Base-by-base conservation (phyloP, 768 basidiomycete species). In the Mrakia blollopis region DNA sequence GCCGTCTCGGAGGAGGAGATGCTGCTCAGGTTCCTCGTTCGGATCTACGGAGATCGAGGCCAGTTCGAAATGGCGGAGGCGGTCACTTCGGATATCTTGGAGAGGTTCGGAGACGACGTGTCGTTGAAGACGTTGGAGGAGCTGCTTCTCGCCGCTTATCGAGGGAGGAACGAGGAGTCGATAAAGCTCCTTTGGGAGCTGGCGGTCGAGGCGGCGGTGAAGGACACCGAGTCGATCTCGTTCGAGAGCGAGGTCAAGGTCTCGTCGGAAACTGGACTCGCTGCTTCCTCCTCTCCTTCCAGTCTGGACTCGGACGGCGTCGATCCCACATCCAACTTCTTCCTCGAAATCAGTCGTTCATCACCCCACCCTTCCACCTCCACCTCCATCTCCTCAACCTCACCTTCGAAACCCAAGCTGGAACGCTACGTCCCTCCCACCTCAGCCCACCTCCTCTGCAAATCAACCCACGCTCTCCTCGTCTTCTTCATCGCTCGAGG, bases 401-500 rank as follows among this genome's bases (percentile, higher is more conserved):
- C 47, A 5, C 18, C 47, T 41, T 41, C 25, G 18, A 14, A 44
- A 60, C 21, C 72, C n/a, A 72, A 25, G 0, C 13, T 57, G 41
- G 60, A 44, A 44, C 41, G 35, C 0, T 35, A 25, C 60, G 28
- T 47, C 14, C 69, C 69, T 71, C 50, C 44, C 69, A 28, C 25
- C 44, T 50, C 44, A 18, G 44, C 69, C 41, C 28, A 28, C n/a
- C 6, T 4, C 3, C 69, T 50, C n/a, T 50, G 14, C 63, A 50
- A 65, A 8, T 23, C 61, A 14, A 28, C 23, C 16, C 41, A 62
- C 23, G 2, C 54, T 44, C 47, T 37, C n/a, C 16, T 50, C 21
- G 16, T 74, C 25, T 52, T 67, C 32, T 50, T n/a, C 44, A 21
- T 74, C 73, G 35, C 50, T 32, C 62, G 47, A 32, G 61, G 47